These are phyloP conservation scores for Xylaria digitata DNA, from an alignment of 2,329 filamentous ascomycete species.

Conservation along the genomic window DNA sequence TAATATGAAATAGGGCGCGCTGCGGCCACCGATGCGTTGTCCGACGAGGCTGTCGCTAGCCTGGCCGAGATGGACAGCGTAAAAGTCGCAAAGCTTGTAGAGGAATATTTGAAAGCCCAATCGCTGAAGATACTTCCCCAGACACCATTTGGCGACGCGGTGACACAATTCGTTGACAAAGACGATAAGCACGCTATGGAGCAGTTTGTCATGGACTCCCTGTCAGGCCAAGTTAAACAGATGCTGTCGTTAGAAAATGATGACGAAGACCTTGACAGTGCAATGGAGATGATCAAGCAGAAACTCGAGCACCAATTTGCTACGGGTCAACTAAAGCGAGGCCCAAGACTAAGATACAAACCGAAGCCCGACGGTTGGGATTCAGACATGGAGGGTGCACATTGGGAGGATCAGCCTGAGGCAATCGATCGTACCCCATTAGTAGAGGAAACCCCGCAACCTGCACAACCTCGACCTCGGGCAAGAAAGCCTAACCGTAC, in stretches of 20 bases:
- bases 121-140: conserved; percentile 93
- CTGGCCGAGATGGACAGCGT: conserved; percentile 76
- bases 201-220: conserved; percentile 77
- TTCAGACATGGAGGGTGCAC: conserved; percentile 81
- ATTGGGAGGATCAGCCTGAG: conserved; percentile 83
- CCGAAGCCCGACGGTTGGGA: conserved; percentile 87
- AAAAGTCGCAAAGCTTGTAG: conserved; percentile 88
- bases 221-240: conserved; percentile 76
- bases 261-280: conserved; percentile 75
- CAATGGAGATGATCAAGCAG: conserved; percentile 78
- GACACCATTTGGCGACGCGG: conserved; percentile 91
- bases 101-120: conserved; percentile 89
- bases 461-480: conserved; percentile 45
- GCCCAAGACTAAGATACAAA: conserved; percentile 69
- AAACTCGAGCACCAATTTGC: conserved; percentile 78
- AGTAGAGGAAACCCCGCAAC: conserved; percentile 37
- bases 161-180: conserved; percentile 92
- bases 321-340: conserved; percentile 68
- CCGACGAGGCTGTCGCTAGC: conserved; percentile 72
- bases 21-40: conserved; percentile 65
- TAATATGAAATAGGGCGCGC: conserved; percentile 46
- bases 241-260: conserved; percentile 74
- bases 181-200: conserved; percentile 95
- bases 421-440: conserved; percentile 62
- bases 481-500: conserved; percentile 51